A percentile compares a stretch with the other conserved stretches of the same genome.
Conservation (phyloP, 2,329 filamentous ascomycete species). For the Trichoderma atroviride region DNA sequence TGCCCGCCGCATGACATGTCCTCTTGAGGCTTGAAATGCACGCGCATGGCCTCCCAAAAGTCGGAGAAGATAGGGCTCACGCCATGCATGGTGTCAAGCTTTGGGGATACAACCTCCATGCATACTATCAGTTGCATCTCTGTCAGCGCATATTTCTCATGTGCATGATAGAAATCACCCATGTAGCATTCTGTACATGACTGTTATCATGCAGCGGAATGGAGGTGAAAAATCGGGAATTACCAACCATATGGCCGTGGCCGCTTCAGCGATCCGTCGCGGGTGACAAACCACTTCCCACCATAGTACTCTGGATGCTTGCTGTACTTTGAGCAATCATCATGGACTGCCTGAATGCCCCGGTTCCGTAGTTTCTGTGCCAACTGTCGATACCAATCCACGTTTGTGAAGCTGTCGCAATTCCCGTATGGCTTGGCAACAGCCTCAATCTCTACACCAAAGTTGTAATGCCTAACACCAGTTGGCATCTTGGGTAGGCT, state of each 20-base stretch:
- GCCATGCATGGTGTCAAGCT: conserved; percentile 41
- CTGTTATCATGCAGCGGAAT: neutral
- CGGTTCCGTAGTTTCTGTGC: conserved; percentile 45
- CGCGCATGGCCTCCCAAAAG: conserved; percentile 48
- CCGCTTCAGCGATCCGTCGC: conserved; percentile 45
- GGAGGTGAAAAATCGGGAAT: neutral
- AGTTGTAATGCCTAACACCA: conserved; percentile 41
- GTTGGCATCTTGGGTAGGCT: conserved; percentile 12
- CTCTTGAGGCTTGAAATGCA: conserved; percentile 44
- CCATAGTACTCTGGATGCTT: conserved; percentile 48
- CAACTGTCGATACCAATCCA: conserved; percentile 46
- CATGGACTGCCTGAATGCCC: conserved; percentile 43
- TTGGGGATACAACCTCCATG: conserved; percentile 47
- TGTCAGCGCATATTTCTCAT: conserved; percentile 18
- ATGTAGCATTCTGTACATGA: conserved; percentile 9
- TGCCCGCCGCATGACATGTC: conserved; percentile 44
- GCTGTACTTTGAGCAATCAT: conserved; percentile 44
- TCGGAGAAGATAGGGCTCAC: conserved; percentile 41
- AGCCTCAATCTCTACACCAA: conserved; percentile 46
- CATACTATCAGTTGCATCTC: conserved; percentile 36
- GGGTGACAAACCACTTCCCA: conserved; percentile 47
- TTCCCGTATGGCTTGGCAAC: conserved; percentile 44
- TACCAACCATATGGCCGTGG: conserved; percentile 41
- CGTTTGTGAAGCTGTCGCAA: conserved; percentile 42
- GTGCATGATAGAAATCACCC: neutral